A percentile compares a stretch with the other conserved stretches of the same genome.
These are phyloP conservation scores for Dalbergia oliveri DNA, from an alignment of 306 rosid genomes.

Conservation along the genomic window DNA sequence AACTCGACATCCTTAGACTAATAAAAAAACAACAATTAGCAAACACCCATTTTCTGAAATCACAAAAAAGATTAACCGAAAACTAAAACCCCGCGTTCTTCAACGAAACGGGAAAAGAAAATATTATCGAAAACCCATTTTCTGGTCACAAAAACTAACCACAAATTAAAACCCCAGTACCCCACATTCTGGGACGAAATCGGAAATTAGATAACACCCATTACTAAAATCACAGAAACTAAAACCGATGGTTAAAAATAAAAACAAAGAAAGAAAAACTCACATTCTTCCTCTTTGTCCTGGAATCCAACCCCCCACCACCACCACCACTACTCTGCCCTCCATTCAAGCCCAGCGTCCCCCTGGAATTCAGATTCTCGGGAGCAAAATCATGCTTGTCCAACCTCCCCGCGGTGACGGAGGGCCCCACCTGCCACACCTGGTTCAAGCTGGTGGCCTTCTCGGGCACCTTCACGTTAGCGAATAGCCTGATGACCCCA, in stretches of 20 bases:
- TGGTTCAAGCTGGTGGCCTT: constrained; percentile 44
- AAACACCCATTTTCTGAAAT: background rate
- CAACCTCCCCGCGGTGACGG: constrained; percentile 32
- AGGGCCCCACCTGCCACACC: constrained; percentile 66
- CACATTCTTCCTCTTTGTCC: constrained; percentile 65
- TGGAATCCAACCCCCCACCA: constrained; percentile 42
- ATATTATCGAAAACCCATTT: background rate
- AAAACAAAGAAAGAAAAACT: constrained; percentile 12
- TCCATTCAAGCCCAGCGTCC: constrained; percentile 54
- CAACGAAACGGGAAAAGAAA: background rate
- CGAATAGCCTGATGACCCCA: constrained; percentile 42
- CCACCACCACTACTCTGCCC: background rate
- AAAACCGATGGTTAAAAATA: background rate
- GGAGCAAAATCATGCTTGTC: constrained; percentile 33
- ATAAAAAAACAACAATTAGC: background rate
- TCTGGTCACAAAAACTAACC: background rate
- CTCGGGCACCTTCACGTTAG: constrained; percentile 45
- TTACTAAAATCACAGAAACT: background rate
- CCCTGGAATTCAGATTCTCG: constrained; percentile 57
- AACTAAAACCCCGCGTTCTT: background rate
- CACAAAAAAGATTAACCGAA: background rate
- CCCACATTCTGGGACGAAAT: background rate
- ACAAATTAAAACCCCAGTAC: background rate
- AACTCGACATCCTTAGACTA: constrained; percentile 59
- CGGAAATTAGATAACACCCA: background rate